Evolutionary conservation across 106 monocot species (phyloP), one percentile per base, ranked within the genome.

Genomic region (Iris macrosiphon): DNA sequence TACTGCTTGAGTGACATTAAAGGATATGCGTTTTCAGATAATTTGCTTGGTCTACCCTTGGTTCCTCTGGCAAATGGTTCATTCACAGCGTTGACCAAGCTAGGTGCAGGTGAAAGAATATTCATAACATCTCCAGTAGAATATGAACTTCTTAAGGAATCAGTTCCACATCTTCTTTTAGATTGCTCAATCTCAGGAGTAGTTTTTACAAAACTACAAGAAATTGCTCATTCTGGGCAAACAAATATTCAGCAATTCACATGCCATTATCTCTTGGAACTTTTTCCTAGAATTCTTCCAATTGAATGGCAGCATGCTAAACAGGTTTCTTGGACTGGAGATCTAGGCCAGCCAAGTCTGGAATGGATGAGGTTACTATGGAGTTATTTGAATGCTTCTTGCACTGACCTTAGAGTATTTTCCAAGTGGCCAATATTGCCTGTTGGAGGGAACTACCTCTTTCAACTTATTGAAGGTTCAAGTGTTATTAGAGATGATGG

Each of bases 351-450:
- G 29, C 98, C 98, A 59, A 98, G 63, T 81, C 1, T 78, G 25
- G 80, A 91, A 45, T 98, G 98, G 98, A 84, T 98, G 66, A 52
- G 46, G 29, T 70, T 79, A 46, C 65, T 98, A 24, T 98, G 98
- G 98, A 87, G 65, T 40, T 90, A 87, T 72, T 73, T 98, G 62
- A 80, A 73, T 46, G 60, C 57, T 53, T 80, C 87, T 14, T 90
- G 90, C 52, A 57, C 27, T 34, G 98, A 98, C 41, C 83, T 98
- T 64, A 77, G 78, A 40, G 62, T 87, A 28, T 80, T 87, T 69
- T 59, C 64, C 16, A 63, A 65, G 10, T 98, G 98, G 98, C 90
- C 98, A 49, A 80, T 98, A 72, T 59, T 98, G 29, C 98, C 98
- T 40, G 73, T 98, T 52, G 75, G 31, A 43, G 74, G 78, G 80